Evolutionary conservation across 2,329 filamentous ascomycete species (phyloP).

Genomic region (Ilyonectria sp.): DNA sequence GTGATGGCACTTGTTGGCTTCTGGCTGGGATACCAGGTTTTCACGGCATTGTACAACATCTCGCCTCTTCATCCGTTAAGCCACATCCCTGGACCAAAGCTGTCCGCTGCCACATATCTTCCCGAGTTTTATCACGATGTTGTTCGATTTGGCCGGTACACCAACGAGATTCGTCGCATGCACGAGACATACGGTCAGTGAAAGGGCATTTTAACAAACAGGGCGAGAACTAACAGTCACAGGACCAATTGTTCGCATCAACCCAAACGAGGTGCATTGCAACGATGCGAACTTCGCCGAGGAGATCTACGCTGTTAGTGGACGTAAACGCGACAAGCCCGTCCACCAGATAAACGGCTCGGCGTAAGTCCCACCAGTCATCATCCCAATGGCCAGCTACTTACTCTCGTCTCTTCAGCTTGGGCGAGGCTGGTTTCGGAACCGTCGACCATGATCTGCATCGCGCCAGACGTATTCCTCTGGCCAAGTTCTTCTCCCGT

Average conservation of each 20-base stretch:
- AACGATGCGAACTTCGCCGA: slow-evolving; percentile 8
- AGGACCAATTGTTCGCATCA: slow-evolving; percentile 17
- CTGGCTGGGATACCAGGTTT: slow-evolving; percentile 6
- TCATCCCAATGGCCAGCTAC: background rate
- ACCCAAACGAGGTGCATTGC: slow-evolving; percentile 15
- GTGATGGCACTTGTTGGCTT: background rate
- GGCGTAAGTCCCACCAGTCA: background rate
- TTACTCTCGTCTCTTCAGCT: background rate
- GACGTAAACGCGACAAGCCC: slow-evolving; percentile 20
- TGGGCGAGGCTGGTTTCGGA: slow-evolving; percentile 18
- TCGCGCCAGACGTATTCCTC: slow-evolving; percentile 6
- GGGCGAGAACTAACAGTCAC: background rate
- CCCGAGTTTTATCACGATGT: slow-evolving; percentile 18
- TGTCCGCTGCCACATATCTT: slow-evolving; percentile 8
- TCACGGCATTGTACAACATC: slow-evolving; percentile 10
- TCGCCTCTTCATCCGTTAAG: slow-evolving; percentile 15
- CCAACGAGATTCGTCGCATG: slow-evolving; percentile 9
- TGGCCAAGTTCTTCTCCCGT: slow-evolving; percentile 16
- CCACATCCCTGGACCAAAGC: slow-evolving; percentile 15
- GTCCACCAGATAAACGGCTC: slow-evolving; percentile 19
- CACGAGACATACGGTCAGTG: slow-evolving; percentile 16
- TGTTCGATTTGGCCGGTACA: slow-evolving; percentile 13
- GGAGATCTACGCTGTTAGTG: slow-evolving; percentile 18
- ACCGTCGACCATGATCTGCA: slow-evolving; percentile 19
- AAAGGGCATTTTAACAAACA: fast-evolving